phyloP scores from a whole-genome alignment of 2,329 filamentous ascomycete genomes.

The Juglanconis sp. region DNA sequence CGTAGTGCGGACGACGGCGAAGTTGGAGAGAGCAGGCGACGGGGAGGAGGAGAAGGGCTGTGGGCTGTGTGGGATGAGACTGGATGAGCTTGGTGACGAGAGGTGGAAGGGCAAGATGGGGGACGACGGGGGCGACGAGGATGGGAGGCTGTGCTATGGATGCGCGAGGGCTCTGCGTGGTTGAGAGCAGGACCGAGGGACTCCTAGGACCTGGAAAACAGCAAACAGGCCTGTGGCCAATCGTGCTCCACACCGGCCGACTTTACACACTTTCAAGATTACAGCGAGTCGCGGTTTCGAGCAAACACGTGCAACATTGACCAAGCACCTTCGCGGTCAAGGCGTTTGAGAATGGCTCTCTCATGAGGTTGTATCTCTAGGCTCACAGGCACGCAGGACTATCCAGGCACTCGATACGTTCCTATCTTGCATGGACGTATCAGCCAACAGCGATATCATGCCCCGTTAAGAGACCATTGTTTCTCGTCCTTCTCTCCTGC shows the following conservation, averaged over 20 bases:
- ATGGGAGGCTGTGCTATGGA: conserved; percentile 64
- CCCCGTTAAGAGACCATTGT: too few relatives aligned
- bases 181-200: conserved; percentile 27
- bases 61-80: conserved; percentile 65
- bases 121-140: conserved; percentile 30
- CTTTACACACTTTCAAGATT: not conserved
- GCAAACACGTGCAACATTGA: not conserved
- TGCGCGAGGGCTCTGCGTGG: conserved; percentile 64
- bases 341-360: not conserved
- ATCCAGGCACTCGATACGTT: too few relatives aligned
- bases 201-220: too few relatives aligned
- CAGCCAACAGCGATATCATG: too few relatives aligned
- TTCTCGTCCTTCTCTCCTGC: not conserved
- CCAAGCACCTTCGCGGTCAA: not conserved
- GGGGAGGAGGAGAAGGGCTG: conserved; percentile 43
- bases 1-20: conserved; percentile 87
- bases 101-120: conserved; percentile 62
- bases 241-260: too few relatives aligned
- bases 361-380: not conserved
- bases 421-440: too few relatives aligned
- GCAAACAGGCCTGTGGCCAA: too few relatives aligned
- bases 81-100: conserved; percentile 61
- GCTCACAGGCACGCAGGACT: too few relatives aligned
- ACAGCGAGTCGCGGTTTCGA: not conserved
- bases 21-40: conserved; percentile 56